These are phyloP conservation scores for Neophaeococcomyces mojaviensis DNA, from an alignment of 2,329 filamentous ascomycete genomes.

Conservation along the genomic window DNA sequence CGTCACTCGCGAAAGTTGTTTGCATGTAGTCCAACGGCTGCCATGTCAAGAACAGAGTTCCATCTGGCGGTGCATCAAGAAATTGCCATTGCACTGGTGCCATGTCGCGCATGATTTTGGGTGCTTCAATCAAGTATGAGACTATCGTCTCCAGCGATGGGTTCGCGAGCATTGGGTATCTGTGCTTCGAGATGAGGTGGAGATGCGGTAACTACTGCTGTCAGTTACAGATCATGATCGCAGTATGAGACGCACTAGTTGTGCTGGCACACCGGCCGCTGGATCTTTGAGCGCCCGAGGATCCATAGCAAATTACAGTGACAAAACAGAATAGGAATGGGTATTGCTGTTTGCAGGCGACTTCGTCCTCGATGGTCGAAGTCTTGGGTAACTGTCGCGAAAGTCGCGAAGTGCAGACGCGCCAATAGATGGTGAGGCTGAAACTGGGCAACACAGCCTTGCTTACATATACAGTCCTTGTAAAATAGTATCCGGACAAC, in stretches of 20 bases:
- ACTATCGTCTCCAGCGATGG: constrained; percentile 70
- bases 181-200: constrained; percentile 76
- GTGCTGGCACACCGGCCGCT: constrained; percentile 39
- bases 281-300: constrained; percentile 34
- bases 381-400: too few relatives aligned
- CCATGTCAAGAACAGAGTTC: constrained; percentile 79
- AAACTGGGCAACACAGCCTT: too few relatives aligned
- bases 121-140: constrained; percentile 74
- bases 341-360: background rate
- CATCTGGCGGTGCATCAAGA: constrained; percentile 72
- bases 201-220: constrained; percentile 67
- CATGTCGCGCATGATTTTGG: constrained; percentile 74
- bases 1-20: constrained; percentile 78
- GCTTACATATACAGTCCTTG: too few relatives aligned
- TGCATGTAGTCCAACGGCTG: constrained; percentile 67
- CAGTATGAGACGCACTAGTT: constrained; percentile 29
- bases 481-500: too few relatives aligned
- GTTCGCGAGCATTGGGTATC: constrained; percentile 66
- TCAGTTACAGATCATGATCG: constrained; percentile 7
- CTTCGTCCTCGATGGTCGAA: background rate
- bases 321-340: background rate
- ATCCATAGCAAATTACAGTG: constrained; percentile 3
- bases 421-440: too few relatives aligned
- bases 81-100: constrained; percentile 92
- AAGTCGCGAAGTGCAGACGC: too few relatives aligned